phyloP scores from a whole-genome alignment of 1,139 yeast species.

The Diutina sp. region DNA sequence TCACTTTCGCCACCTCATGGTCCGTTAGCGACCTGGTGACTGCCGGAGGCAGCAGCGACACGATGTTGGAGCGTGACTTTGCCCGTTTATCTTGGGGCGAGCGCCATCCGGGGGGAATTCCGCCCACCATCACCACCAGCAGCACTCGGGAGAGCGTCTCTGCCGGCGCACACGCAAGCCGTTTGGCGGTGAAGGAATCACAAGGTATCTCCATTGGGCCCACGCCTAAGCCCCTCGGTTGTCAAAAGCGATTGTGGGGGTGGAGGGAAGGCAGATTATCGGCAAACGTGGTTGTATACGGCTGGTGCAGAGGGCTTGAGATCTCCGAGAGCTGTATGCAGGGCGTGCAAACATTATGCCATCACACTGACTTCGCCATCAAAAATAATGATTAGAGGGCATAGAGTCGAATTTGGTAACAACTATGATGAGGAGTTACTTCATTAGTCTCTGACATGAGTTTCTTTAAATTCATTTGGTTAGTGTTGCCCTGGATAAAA shows the following conservation, averaged over 20 bases:
- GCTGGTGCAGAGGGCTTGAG: not conserved
- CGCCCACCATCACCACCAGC: slow-evolving; percentile 45
- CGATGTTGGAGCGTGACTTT: not conserved
- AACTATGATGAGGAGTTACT: no score
- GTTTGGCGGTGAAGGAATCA: slow-evolving; percentile 52
- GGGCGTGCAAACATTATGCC: not conserved
- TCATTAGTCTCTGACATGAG: no score
- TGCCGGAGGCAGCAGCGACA: not conserved
- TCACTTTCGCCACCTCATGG: not conserved
- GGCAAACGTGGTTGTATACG: not conserved
- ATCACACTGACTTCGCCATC: no score
- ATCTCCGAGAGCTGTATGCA: not conserved
- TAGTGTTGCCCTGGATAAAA: no score
- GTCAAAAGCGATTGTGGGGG: not conserved
- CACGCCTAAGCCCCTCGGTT: not conserved
- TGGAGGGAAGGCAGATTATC: not conserved
- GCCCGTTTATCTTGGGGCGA: not conserved
- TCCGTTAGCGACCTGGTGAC: not conserved
- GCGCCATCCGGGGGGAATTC: slow-evolving; percentile 51
- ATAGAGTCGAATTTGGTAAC: no score
- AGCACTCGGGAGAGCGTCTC: slow-evolving; percentile 37
- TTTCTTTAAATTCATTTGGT: no score
- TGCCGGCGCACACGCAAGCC: slow-evolving; percentile 43
- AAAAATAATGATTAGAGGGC: no score
- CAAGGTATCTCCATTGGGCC: not conserved